Evolutionary conservation across 2,329 filamentous ascomycete species (phyloP), one percentile per base, ranked within the genome.

Genomic region (Coniochaeta pulveracea): DNA sequence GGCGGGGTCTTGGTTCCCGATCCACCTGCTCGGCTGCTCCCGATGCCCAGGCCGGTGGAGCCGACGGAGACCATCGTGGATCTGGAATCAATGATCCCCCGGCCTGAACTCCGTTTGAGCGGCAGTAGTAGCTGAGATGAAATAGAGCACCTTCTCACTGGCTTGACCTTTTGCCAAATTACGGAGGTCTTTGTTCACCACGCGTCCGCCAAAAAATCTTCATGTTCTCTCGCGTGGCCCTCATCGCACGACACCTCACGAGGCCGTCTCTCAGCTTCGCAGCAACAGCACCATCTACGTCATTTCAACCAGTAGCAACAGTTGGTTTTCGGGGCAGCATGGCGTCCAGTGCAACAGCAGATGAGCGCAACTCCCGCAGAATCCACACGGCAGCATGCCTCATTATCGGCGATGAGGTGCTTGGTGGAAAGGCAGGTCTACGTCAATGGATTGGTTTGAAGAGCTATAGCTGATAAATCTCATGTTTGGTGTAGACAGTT

Each of bases 401-500:
- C 42, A 86, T 98, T 39, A 96, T 98, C 47, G 89, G 89, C n/a
- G 89, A 96, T 59, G 89, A 95, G 57, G 86, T 96, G 5, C 67
- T 96, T 4, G 88, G 86, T 15, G 89, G 91, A 47, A 96, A 96
- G 80, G 88, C 85, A 55, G 42, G 63, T 18, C 2, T 10, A 3
- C 14, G 6, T 15, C 17, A 10, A 11, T 22, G 19, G 16, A 10
- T 18, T 12, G 10, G 12, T 16, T 12, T 6, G 5, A 14, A 9
- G 28, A 17, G 17, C 17, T 17, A 27, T 4, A 33, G 6, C 16
- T 17, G 27, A 24, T 5, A 17, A 11, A 18, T 7, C 6, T 30
- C 10, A 19, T 10, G 19, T 11, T 8, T 31, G 5, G 5, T 15
- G 6, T 17, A 38, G 36, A 38, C 33, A 5, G 36, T 38, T 11